These are phyloP conservation scores for Diutina scorzettiae DNA, from an alignment of 1,139 yeast genomes.

Conservation along the genomic window DNA sequence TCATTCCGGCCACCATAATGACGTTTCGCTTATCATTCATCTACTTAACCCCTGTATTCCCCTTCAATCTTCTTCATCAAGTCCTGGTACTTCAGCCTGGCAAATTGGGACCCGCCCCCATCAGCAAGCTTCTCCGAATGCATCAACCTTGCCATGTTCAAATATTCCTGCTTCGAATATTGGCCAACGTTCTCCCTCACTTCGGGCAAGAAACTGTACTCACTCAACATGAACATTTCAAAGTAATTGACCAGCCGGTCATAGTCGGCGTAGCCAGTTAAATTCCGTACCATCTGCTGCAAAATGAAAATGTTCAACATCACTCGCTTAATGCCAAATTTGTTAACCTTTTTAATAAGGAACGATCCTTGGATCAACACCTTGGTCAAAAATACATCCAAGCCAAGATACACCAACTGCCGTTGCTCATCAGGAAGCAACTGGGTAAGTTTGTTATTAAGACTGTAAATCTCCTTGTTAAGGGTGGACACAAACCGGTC, in stretches of 20 bases:
- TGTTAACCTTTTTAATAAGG: constrained; percentile 42
- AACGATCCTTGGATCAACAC: constrained; percentile 51
- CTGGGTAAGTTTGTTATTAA: constrained; percentile 30
- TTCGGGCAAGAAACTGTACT: constrained; percentile 17
- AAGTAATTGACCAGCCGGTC: constrained; percentile 45
- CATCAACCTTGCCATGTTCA: constrained; percentile 31
- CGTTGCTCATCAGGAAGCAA: constrained; percentile 19
- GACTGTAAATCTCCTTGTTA: constrained; percentile 44
- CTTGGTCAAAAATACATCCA: constrained; percentile 44
- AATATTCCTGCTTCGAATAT: constrained; percentile 18
- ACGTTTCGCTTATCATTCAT: too few relatives aligned
- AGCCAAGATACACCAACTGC: constrained; percentile 35
- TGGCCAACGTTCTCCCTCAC: constrained; percentile 6
- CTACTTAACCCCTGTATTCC: background rate
- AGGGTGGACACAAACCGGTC: constrained; percentile 49
- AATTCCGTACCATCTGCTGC: constrained; percentile 64
- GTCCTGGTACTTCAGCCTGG: constrained; percentile 28
- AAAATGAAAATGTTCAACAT: constrained; percentile 58
- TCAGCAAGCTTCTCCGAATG: constrained; percentile 38
- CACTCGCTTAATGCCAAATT: constrained; percentile 56
- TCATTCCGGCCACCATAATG: too few relatives aligned
- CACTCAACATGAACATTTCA: constrained; percentile 37
- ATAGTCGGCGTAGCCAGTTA: constrained; percentile 47
- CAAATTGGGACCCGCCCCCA: constrained; percentile 28
- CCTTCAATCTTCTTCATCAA: constrained; percentile 18